phyloP scores from a whole-genome alignment of 305 asterid species.

The Ajuga reptans region DNA sequence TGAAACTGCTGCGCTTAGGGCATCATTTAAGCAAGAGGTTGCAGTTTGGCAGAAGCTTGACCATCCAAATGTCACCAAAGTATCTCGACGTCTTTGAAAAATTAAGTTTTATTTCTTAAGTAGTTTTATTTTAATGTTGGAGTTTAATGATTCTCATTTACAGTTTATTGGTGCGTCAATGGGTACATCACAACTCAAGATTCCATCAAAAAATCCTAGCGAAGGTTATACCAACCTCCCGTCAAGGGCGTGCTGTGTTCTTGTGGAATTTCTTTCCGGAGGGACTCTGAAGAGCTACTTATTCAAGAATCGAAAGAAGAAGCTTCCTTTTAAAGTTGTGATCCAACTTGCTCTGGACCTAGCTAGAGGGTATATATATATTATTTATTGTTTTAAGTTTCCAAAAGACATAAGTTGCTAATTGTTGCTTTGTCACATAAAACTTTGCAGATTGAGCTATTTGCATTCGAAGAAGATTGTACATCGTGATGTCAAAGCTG shows the following conservation, averaged over 20 bases:
- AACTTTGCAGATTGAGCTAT: slow-evolving; percentile 53
- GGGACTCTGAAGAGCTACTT: slow-evolving; percentile 64
- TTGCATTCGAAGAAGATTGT: slow-evolving; percentile 71
- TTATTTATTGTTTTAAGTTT: neutral
- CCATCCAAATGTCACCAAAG: slow-evolving; percentile 74
- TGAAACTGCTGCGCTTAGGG: slow-evolving; percentile 65
- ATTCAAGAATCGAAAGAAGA: slow-evolving; percentile 64
- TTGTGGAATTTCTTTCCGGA: slow-evolving; percentile 73
- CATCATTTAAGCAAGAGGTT: slow-evolving; percentile 75
- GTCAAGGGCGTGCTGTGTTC: slow-evolving; percentile 84
- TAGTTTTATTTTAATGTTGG: neutral
- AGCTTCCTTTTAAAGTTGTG: slow-evolving; percentile 62
- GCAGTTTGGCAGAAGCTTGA: slow-evolving; percentile 89
- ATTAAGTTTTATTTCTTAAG: neutral
- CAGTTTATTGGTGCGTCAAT: slow-evolving; percentile 90
- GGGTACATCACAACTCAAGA: slow-evolving; percentile 83
- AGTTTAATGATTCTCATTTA: slow-evolving; percentile 8
- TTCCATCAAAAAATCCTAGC: slow-evolving; percentile 70
- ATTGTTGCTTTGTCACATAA: neutral
- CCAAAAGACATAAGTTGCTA: neutral
- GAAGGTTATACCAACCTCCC: slow-evolving; percentile 64
- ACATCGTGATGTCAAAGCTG: slow-evolving; percentile 86
- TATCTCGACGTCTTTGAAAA: slow-evolving; percentile 16
- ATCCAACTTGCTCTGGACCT: slow-evolving; percentile 77
- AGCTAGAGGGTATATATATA: slow-evolving; percentile 72